phyloP scores from a whole-genome alignment of 768 basidiomycete species.

The Mycena chlorophos region DNA sequence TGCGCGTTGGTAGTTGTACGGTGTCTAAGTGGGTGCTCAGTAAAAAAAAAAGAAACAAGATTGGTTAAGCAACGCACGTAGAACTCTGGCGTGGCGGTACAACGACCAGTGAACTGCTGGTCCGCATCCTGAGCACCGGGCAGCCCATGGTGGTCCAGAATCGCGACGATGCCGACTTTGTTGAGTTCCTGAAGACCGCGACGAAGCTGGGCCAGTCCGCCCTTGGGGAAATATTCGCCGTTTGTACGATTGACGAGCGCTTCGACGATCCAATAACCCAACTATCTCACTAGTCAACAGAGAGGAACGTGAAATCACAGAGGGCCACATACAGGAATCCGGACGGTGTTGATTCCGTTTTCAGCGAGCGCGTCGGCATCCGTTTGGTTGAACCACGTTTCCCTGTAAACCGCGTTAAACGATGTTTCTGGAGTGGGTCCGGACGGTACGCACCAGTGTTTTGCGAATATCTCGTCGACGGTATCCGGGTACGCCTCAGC shows the following conservation, averaged over 20 bases:
- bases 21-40: constrained; percentile 44
- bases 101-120: constrained; percentile 74
- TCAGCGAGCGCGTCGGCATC: constrained; percentile 55
- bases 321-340: constrained; percentile 56
- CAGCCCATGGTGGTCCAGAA: constrained; percentile 64
- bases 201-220: constrained; percentile 63
- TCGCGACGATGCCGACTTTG: constrained; percentile 61
- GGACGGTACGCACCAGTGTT: constrained; percentile 53
- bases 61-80: constrained; percentile 49
- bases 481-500: constrained; percentile 58
- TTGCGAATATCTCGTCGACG: constrained; percentile 56
- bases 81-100: constrained; percentile 68
- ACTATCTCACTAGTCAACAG: constrained; percentile 36
- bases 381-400: constrained; percentile 64
- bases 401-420: constrained; percentile 21
- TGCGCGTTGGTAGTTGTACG: constrained; percentile 73
- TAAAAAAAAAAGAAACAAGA: not conserved
- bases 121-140: constrained; percentile 60
- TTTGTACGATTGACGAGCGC: constrained; percentile 58
- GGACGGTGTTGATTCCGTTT: constrained; percentile 71
- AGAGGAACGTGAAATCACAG: not conserved
- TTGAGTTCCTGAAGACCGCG: constrained; percentile 62
- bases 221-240: constrained; percentile 63
- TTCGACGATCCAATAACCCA: constrained; percentile 84
- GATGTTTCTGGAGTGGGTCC: not conserved